Evolutionary conservation across 768 basidiomycete genomes (phyloP), one percentile per base, ranked within the genome.

Genomic region (Boletus edulis): DNA sequence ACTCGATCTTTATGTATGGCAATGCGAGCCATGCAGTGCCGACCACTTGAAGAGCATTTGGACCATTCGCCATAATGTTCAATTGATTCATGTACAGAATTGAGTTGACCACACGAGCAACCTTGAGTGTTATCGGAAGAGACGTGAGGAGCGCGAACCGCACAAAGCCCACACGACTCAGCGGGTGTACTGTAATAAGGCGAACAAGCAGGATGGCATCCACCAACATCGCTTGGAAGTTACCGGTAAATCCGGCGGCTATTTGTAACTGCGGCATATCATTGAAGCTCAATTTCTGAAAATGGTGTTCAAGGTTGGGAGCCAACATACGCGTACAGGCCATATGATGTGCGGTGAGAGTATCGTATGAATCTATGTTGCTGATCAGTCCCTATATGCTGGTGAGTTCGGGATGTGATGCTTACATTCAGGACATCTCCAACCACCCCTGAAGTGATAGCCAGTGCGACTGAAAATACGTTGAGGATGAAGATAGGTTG

Each of bases 1-100:
- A 71, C 24, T 68, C 71, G n/a, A 68, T 62, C 47, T 65, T 72
- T 22, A 71, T 9, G 51, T 62, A 68, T 12, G 68, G 71, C 4
- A 60, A 51, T 11, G 57, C 10, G 12, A 45, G 37, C 59, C 60
- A 72, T 9, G 54, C 43, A 4, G n/a, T 13, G 15, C 17, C 22
- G 29, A 58, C 39, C 1, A n/a, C 14, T 27, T 46, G 3, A 42
- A 22, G 11, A 11, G 29, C 18, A 13, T 56, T 3, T 11, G 53
- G 42, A 49, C 48, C 29, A 17, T 39, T 45, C 12, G n/a, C 22
- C 34, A 45, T 17, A 3, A 12, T 8, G 41, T 12, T 31, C 38
- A 57, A 6, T 43, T 29, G 55, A 51, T 18, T 49, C 51, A 46
- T 57, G 41, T 34, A 68, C 10, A 69, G 18, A 43, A 54, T 15